Base-by-base conservation (phyloP, 1,284 basidiomycete genomes). In the Erythrobasidium hasegawianum region DNA sequence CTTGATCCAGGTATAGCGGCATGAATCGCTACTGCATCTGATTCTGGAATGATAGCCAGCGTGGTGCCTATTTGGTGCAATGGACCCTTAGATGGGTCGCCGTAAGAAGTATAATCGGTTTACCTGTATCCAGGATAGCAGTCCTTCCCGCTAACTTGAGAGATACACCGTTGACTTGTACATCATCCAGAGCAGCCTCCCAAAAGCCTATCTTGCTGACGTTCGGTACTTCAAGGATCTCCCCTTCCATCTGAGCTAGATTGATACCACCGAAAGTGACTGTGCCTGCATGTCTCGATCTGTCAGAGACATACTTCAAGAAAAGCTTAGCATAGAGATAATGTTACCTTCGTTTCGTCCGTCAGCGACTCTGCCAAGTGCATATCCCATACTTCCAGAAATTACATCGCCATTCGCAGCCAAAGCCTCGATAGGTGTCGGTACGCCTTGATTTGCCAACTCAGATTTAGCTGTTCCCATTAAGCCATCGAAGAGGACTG, bases 181-280 rank as follows among this genome's bases (percentile, higher is more conserved):
- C 79, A 3, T 79, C 78, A 70, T 84, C 82, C 75, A 92, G 77
- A 2, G 77, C 76, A 9, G 81, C 86, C 78, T 89, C 87, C 89
- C 89, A 92, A 81, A 90, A 92, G 22, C 67, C 76, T n/a, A 72
- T 68, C 9, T 64, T 60, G 26, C 72, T 75, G 57, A 75, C 71
- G 54, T 78, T 78, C 38, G 70, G 68, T n/a, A 77, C 65, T 59
- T 77, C 75, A 22, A 69, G 70, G 24, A 78, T 69, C 29, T 73
- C 69, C 11, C 79, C 60, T 70, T 84, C 80, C 74, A 88, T 87
- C 76, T 88, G 88, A 69, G 81, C 81, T 10, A 77, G n/a, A 76
- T 92, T 88, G 52, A 90, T 82, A 9, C 83, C 87, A 54, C 89
- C 89, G 73, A 91, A 89, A 2, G 89, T 90, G 68, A 88, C 57